Conservation (phyloP, 2,329 filamentous ascomycete genomes). For the Alternaria sp. region DNA sequence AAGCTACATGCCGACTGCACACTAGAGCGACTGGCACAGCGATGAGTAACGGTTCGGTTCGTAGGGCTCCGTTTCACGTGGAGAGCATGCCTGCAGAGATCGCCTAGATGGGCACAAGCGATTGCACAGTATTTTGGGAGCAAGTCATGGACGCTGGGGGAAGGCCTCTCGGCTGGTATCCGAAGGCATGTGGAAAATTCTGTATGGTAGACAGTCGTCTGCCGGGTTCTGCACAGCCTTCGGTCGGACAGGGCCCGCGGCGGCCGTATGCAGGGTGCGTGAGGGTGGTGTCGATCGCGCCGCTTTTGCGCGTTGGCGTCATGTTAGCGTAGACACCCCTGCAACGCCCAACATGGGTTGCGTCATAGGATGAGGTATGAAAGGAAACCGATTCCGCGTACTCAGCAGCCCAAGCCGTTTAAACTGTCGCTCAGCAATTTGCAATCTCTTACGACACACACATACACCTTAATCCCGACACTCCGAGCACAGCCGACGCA, state of each 20-base stretch:
- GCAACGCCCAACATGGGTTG: conserved; percentile 14
- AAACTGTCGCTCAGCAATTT: conserved; percentile 45
- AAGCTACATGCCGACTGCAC: neutral
- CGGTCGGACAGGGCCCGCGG: conserved; percentile 23
- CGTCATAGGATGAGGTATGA: conserved; percentile 32
- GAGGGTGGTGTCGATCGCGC: conserved; percentile 25
- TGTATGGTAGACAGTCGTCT: conserved; percentile 16
- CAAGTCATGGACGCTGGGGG: conserved; percentile 6
- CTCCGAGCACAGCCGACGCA: conserved; percentile 35
- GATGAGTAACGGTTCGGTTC: conserved; percentile 6
- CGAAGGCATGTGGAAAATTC: conserved; percentile 30
- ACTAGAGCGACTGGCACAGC: conserved; percentile 6
- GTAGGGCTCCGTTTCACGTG: conserved; percentile 6
- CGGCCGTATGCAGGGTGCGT: conserved; percentile 21
- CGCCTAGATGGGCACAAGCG: conserved; percentile 11
- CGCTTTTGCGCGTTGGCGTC: conserved; percentile 5
- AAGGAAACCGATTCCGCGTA: conserved; percentile 32
- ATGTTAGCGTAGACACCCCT: conserved; percentile 18
- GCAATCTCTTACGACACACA: conserved; percentile 34
- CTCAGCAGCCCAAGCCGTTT: conserved; percentile 27
- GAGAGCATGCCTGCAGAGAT: conserved; percentile 17
- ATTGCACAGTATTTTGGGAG: conserved; percentile 30
- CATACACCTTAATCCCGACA: conserved; percentile 30
- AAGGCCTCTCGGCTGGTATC: conserved; percentile 30
- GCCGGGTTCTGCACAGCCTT: conserved; percentile 24